Conservation (phyloP, 2,329 filamentous ascomycete genomes). For the Truncatella angustata region DNA sequence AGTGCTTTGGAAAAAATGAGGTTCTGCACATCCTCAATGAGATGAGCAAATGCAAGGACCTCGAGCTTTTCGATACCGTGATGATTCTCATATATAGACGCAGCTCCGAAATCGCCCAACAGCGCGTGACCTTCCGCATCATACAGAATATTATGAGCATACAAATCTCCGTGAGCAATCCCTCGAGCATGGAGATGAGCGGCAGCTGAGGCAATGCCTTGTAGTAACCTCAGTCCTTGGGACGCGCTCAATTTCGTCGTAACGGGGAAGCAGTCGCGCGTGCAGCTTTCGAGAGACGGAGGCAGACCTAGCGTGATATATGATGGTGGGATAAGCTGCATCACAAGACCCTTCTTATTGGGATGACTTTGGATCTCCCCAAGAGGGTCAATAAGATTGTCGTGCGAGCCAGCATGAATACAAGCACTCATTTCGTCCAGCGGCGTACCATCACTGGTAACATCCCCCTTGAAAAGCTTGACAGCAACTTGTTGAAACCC, state of each 20-base stretch:
- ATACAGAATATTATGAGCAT: constrained; percentile 46
- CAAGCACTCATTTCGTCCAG: constrained; percentile 48
- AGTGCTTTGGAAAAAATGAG: constrained; percentile 21
- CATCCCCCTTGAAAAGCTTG: constrained; percentile 46
- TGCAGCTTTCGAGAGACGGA: constrained; percentile 43
- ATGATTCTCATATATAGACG: constrained; percentile 38
- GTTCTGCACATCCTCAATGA: constrained; percentile 43
- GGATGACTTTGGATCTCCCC: constrained; percentile 41
- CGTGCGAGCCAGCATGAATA: constrained; percentile 43
- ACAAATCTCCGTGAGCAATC: constrained; percentile 45
- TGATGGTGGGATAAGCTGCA: constrained; percentile 42
- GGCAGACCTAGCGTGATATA: constrained; percentile 43
- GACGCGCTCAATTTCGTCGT: constrained; percentile 26
- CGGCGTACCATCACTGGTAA: constrained; percentile 46
- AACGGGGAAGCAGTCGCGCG: constrained; percentile 39
- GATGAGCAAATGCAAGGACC: constrained; percentile 45
- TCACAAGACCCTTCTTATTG: constrained; percentile 40
- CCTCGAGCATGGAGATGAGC: constrained; percentile 41
- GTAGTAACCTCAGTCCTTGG: constrained; percentile 34
- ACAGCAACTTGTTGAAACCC: constrained; percentile 39
- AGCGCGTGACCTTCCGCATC: constrained; percentile 39
- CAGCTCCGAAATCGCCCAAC: constrained; percentile 46
- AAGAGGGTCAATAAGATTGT: constrained; percentile 43
- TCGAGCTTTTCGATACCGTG: constrained; percentile 42
- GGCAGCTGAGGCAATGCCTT: constrained; percentile 39